phyloP scores from a whole-genome alignment of 1,284 basidiomycete genomes.

The Bondarzewia mesenterica region DNA sequence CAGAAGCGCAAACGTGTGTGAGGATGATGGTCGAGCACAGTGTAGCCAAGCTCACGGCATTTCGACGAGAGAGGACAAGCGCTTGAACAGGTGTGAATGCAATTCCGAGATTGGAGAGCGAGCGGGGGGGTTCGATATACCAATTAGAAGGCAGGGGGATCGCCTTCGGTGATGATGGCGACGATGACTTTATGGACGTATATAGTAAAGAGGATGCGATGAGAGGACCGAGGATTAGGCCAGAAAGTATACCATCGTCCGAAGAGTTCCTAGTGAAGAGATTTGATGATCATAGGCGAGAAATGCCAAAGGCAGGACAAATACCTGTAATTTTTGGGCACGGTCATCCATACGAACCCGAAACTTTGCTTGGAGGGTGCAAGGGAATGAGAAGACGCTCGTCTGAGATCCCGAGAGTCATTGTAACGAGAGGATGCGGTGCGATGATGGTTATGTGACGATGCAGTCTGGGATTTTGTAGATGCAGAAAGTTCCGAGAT shows the following conservation, averaged over 20 bases:
- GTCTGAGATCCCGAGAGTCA: slow-evolving; percentile 40
- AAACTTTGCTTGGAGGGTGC: slow-evolving; percentile 35
- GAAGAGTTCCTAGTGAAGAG: slow-evolving; percentile 29
- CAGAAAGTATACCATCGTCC: slow-evolving; percentile 81
- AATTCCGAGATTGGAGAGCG: slow-evolving; percentile 33
- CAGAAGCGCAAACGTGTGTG: slow-evolving; percentile 68
- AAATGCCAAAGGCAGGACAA: slow-evolving; percentile 10
- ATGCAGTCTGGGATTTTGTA: slow-evolving; percentile 7
- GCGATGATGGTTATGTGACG: slow-evolving; percentile 15
- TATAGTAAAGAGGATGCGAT: slow-evolving; percentile 62
- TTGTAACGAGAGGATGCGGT: slow-evolving; percentile 31
- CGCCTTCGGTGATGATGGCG: slow-evolving; percentile 12
- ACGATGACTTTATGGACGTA: slow-evolving; percentile 31
- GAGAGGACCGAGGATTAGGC: slow-evolving; percentile 70
- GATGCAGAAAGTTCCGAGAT: slow-evolving; percentile 18
- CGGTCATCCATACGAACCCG: slow-evolving; percentile 82
- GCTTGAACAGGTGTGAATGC: slow-evolving; percentile 47
- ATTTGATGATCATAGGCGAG: neutral
- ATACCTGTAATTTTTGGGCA: slow-evolving; percentile 77
- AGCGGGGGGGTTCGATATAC: slow-evolving; percentile 67
- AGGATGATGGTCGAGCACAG: slow-evolving; percentile 75
- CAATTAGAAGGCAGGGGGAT: slow-evolving; percentile 49
- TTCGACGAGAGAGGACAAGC: slow-evolving; percentile 63
- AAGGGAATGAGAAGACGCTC: slow-evolving; percentile 20
- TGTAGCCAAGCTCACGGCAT: slow-evolving; percentile 70